Evolutionary conservation across 208 protist species (phyloP), one percentile per base, ranked within the genome.

Genomic region (Leishmania amazonensis): DNA sequence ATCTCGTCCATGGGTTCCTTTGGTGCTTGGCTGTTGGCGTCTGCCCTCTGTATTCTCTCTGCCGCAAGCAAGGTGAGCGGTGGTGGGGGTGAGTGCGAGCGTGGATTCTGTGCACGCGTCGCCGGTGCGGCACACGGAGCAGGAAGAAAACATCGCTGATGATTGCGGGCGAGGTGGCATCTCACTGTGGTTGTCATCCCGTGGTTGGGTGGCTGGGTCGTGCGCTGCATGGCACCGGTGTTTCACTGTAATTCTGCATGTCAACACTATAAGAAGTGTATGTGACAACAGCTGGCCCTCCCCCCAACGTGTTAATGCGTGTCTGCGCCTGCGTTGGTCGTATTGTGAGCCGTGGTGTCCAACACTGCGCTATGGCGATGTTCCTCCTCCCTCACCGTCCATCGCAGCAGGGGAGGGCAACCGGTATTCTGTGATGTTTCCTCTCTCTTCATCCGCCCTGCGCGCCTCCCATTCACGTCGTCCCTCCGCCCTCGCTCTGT

Each of bases 341-440:
- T 74, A 19, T 21, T 13, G 28, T 51, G 70, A 51, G 24, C 51
- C 42, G 8, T 72, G 6, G 45, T 13, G 47, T 38, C 11, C 49
- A 74, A 53, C 15, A 7, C 24, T 28, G 17, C 28, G 3, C 45
- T 7, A 31, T 74, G 11, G 21, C 28, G 24, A 45, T 31, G 70
- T 21, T 74, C 28, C 17, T 17, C 13, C 24, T 17, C 28, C 45
- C 24, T 35, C 11, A 31, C n/a, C 13, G 40, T 53, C 51, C 45
- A 28, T 35, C 13, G 9, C 24, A 35, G 70, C 42, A 31, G 11
- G 45, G 51, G 70, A 24, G 31, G 62, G 2, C 28, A 62, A 81
- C 19, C 31, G n/a, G 58, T 82, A 35, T 47, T 82, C 47, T 75
- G 17, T n/a, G 31, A 51, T 81, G 51, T 49, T n/a, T 45, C n/a